These are phyloP conservation scores for Acer saccharum DNA, from an alignment of 345 rosid genomes.

Conservation along the genomic window DNA sequence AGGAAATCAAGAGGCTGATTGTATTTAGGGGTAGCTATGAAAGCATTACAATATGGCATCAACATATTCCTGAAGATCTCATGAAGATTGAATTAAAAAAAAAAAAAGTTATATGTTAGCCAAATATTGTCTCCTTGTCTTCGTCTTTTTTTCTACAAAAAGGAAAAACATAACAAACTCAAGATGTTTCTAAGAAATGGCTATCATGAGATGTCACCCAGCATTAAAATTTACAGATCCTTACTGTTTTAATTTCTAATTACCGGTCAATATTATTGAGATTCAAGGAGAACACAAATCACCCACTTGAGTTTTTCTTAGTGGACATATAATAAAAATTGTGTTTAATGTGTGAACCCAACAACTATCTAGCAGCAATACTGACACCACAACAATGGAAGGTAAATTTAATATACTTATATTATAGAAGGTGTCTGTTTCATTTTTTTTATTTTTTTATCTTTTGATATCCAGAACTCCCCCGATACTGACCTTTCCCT, in stretches of 20 bases:
- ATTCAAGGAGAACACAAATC: not conserved
- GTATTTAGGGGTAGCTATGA: not conserved
- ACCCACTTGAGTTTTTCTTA: not conserved
- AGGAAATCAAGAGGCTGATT: not conserved
- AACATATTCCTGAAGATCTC: not conserved
- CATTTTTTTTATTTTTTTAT: not conserved
- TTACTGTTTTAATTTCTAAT: not conserved
- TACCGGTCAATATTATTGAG: not conserved
- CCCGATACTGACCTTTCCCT: too few relatives aligned
- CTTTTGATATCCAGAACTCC: too few relatives aligned
- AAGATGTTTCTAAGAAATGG: not conserved
- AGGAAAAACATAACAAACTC: not conserved
- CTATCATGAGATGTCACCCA: slow-evolving; percentile 1
- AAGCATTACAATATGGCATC: not conserved
- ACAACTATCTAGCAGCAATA: not conserved
- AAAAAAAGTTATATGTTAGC: not conserved
- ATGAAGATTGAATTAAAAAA: not conserved
- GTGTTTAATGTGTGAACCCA: not conserved
- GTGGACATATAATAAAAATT: not conserved
- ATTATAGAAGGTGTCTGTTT: not conserved
- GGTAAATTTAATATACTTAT: not conserved
- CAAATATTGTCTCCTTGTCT: not conserved
- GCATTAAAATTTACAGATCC: not conserved
- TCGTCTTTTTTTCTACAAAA: not conserved
- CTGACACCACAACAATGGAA: not conserved